Evolutionary conservation across 805 yeast genomes (phyloP), one percentile per base, ranked within the genome.

Genomic region (Saccharomyces kudriavzevii): DNA sequence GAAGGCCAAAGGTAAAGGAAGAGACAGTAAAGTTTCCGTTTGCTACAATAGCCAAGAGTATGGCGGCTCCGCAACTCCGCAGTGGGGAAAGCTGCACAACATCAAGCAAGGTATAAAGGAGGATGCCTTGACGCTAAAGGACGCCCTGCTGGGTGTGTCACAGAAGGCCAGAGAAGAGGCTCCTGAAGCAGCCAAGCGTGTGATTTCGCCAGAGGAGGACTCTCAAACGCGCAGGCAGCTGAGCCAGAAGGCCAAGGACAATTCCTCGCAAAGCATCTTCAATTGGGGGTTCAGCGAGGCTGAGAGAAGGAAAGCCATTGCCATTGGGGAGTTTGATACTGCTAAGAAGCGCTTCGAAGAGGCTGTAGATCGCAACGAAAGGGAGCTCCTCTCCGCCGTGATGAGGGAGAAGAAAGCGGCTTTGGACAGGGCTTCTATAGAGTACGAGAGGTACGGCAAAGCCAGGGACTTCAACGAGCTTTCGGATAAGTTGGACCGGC

Each of bases 241-340:
- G 10, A 52, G 49, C 6, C 50, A 49, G 11, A 58, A 56, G 46
- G 55, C 59, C 24, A 52, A 57, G 51, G 65, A 59, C 29, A 54
- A 52, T 22, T 51, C 61, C 9, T 17, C 56, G 17, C 60, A 60
- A 49, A 58, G 66, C 3, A 65, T 66, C 30, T 64, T 66, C 52
- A 60, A 64, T 55, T 57, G 61, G 60, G 66, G 68, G 27, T 65
- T 64, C 54, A 59, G 57, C 28, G 62, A 65, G 45, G 66, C 66
- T 5, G 71, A 67, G 40, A 57, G 56, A 22, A 60, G 62, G 11
- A 65, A 60, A 48, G 70, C 69, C 1, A 56, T 58, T 25, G 69
- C 70, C 14, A 62, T 67, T 25, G 60, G 63, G 5, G 65, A 66
- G 50, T 65, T 55, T 52, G 70, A 66, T 50, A 54, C 52, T 30